These are phyloP conservation scores for Galeopsis tetrahit DNA, from an alignment of 257 asterid species.

Conservation along the genomic window DNA sequence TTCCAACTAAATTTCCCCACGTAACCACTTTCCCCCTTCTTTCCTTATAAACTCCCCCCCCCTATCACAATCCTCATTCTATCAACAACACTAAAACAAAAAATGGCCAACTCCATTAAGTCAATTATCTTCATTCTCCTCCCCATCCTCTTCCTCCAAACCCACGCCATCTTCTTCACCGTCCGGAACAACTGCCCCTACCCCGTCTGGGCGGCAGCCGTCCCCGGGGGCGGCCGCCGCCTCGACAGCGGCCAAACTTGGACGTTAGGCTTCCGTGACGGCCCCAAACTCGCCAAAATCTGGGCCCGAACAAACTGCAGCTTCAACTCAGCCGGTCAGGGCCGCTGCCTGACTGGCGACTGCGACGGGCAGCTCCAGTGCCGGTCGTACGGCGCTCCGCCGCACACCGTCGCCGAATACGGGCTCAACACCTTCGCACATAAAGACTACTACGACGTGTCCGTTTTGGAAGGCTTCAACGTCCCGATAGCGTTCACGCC, in stretches of 20 bases:
- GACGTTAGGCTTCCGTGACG: slow-evolving; percentile 35
- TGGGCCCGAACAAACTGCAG: slow-evolving; percentile 69
- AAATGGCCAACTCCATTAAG: slow-evolving; percentile 19
- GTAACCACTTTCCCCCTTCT: slow-evolving; percentile 8
- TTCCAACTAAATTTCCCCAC: slow-evolving; percentile 35
- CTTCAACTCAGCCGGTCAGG: slow-evolving; percentile 48
- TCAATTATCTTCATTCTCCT: slow-evolving; percentile 8
- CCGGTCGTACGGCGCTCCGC: slow-evolving; percentile 41
- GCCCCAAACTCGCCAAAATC: slow-evolving; percentile 41
- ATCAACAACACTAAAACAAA: neutral
- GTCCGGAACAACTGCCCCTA: slow-evolving; percentile 55
- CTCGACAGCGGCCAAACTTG: slow-evolving; percentile 50
- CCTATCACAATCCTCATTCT: neutral
- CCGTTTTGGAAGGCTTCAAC: slow-evolving; percentile 55
- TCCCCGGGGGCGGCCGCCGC: slow-evolving; percentile 59
- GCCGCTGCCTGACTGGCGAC: slow-evolving; percentile 61
- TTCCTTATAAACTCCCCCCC: neutral
- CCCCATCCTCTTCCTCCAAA: slow-evolving; percentile 32
- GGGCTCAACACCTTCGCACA: slow-evolving; percentile 48
- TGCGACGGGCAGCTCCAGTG: slow-evolving; percentile 53
- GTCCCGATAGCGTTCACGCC: slow-evolving; percentile 46
- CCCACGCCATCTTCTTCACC: slow-evolving; percentile 43
- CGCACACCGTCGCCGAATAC: slow-evolving; percentile 51
- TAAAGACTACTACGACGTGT: slow-evolving; percentile 51
- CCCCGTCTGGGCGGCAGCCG: slow-evolving; percentile 54